phyloP scores from a whole-genome alignment of 768 basidiomycete species.

The Lactarius hatsudake region DNA sequence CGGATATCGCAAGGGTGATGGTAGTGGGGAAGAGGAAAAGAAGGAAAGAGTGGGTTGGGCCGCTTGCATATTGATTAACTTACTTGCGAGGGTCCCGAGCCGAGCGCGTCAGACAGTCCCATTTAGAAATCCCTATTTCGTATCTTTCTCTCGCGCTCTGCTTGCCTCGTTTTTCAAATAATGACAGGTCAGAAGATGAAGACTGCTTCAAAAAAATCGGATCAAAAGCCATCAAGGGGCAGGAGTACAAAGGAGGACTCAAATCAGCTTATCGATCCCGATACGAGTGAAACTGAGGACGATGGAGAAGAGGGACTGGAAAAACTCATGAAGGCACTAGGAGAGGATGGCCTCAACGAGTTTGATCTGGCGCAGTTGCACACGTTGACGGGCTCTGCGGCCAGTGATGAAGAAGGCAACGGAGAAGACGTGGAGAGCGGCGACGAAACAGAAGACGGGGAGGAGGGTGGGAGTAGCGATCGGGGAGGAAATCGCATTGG shows the following conservation, averaged over 20 bases:
- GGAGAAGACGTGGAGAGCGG: slow-evolving; percentile 37
- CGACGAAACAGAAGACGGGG: slow-evolving; percentile 36
- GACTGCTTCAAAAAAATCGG: neutral
- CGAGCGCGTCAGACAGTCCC: neutral
- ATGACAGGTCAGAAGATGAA: slow-evolving; percentile 5
- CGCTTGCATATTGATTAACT: neutral
- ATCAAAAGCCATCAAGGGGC: neutral
- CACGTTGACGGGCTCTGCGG: slow-evolving; percentile 37
- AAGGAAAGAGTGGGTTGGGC: neutral
- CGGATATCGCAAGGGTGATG: neutral
- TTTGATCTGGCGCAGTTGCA: slow-evolving; percentile 57
- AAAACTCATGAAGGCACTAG: slow-evolving; percentile 53
- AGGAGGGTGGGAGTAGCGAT: slow-evolving; percentile 35
- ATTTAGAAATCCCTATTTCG: slow-evolving; percentile 6
- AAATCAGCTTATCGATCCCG: neutral
- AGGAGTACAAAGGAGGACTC: neutral
- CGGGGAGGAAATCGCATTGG: slow-evolving; percentile 56
- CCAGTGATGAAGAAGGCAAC: slow-evolving; percentile 17
- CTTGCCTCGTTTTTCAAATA: neutral
- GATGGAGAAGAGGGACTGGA: slow-evolving; percentile 51
- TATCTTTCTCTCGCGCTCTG: neutral
- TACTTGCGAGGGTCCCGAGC: neutral
- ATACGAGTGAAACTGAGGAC: slow-evolving; percentile 12
- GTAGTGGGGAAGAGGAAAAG: neutral
- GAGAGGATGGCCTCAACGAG: slow-evolving; percentile 65